Percentiles rank a stretch among this genome's conserved stretches.
Conservation (phyloP, 176 grass and related monocot genomes). For the Panicum miliaceum region DNA sequence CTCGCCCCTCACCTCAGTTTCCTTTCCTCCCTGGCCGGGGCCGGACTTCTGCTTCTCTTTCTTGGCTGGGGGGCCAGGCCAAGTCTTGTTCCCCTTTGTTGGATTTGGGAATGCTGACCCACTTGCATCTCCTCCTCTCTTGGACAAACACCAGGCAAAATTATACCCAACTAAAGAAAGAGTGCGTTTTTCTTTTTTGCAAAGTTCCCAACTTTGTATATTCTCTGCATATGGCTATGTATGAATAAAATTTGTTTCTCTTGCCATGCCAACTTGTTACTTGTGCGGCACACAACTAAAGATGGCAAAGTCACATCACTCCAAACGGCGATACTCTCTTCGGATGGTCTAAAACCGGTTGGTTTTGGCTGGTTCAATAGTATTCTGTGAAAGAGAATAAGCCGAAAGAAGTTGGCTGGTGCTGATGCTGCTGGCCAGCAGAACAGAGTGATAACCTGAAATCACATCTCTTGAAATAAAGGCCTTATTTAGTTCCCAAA, state of each 20-base stretch:
- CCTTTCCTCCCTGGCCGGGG: not conserved
- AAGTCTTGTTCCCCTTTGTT: not conserved
- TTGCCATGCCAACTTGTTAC: not conserved
- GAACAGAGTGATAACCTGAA: too few relatives aligned
- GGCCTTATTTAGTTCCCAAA: too few relatives aligned
- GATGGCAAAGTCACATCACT: not conserved
- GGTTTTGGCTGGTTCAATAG: too few relatives aligned
- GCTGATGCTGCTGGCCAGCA: too few relatives aligned
- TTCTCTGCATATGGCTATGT: not conserved
- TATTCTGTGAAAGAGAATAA: too few relatives aligned
- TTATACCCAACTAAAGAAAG: not conserved
- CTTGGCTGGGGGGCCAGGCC: slow-evolving; percentile 11
- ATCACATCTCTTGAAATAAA: too few relatives aligned
- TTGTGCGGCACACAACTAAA: not conserved
- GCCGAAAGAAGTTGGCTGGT: too few relatives aligned
- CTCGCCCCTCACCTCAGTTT: not conserved
- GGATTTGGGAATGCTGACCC: not conserved
- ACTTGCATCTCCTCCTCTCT: not conserved
- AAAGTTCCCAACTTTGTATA: not conserved
- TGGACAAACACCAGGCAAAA: not conserved
- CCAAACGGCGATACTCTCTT: not conserved
- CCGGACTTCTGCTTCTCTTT: not conserved
- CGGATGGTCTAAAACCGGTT: too few relatives aligned
- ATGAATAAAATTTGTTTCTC: not conserved
- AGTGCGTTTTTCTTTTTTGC: not conserved